Percentiles rank a stretch among this genome's conserved stretches.
phyloP scores from a whole-genome alignment of 495 filamentous ascomycete species.

The Tuber microsphaerosporum region DNA sequence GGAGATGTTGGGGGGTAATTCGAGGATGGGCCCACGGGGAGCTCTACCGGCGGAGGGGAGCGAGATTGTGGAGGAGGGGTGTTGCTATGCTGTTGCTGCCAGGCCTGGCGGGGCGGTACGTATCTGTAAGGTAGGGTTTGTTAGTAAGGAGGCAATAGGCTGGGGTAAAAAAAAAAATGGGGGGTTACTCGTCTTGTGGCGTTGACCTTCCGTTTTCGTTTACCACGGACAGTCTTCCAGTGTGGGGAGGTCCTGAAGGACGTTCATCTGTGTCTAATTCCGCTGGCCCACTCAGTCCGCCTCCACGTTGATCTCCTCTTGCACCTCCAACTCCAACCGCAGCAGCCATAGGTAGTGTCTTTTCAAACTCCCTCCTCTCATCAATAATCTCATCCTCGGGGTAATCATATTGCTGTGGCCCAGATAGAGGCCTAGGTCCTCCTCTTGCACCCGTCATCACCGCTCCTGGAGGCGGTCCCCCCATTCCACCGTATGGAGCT shows the following conservation, averaged over 20 bases:
- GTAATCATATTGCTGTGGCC: constrained; percentile 25
- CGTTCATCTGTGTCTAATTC: constrained; percentile 15
- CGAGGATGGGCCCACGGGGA: constrained; percentile 40
- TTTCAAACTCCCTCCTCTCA: constrained; percentile 36
- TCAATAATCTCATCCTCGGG: constrained; percentile 20
- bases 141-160: not conserved
- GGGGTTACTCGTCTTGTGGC: constrained; percentile 11
- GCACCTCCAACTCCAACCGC: constrained; percentile 25
- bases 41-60: constrained; percentile 45
- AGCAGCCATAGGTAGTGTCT: constrained; percentile 28
- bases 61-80: constrained; percentile 40
- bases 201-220: constrained; percentile 18
- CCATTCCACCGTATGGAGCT: constrained; percentile 6
- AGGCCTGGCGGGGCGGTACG: constrained; percentile 49
- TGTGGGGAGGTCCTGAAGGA: not conserved
- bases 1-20: constrained; percentile 29
- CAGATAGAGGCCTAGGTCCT: constrained; percentile 15
- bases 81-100: constrained; percentile 45
- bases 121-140: constrained; percentile 49
- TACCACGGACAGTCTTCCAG: constrained; percentile 23
- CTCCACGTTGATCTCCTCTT: constrained; percentile 12
- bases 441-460: constrained; percentile 26
- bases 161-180: not conserved
- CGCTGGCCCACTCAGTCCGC: constrained; percentile 18
- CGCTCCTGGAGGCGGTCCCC: constrained; percentile 11